Conservation (phyloP, 2,329 filamentous ascomycete species). For the Stagonosporopsis cucurbitacearum region DNA sequence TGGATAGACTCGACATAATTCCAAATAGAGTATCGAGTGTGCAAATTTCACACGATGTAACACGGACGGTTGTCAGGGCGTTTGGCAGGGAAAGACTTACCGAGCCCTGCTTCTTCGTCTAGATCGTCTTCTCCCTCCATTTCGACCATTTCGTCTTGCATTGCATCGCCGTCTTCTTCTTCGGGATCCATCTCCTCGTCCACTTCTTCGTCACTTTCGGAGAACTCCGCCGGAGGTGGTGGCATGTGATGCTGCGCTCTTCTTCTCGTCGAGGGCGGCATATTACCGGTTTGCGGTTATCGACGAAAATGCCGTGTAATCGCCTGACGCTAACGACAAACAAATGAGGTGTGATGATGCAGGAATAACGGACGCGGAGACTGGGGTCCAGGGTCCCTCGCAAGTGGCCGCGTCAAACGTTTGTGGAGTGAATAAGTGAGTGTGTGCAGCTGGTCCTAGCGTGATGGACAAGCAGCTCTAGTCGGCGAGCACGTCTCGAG, state of each 20-base stretch:
- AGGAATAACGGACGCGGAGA: constrained; percentile 17
- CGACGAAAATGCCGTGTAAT: constrained; percentile 13
- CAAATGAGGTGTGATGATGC: not conserved
- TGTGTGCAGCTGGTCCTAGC: constrained; percentile 8
- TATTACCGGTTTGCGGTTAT: constrained; percentile 11
- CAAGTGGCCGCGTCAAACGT: not conserved
- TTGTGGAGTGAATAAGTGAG: constrained; percentile 11
- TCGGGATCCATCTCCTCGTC: constrained; percentile 25
- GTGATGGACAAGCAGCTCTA: not conserved
- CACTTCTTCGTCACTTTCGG: constrained; percentile 39
- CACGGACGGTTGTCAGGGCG: not conserved
- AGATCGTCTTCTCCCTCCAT: constrained; percentile 57
- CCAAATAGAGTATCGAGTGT: not conserved
- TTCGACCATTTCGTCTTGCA: constrained; percentile 33
- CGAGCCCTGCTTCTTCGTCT: constrained; percentile 35
- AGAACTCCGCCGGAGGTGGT: constrained; percentile 28
- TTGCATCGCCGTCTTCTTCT: constrained; percentile 31
- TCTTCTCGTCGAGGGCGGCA: constrained; percentile 41
- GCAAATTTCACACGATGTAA: constrained; percentile 2
- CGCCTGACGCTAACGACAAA: not conserved
- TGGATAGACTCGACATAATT: not conserved
- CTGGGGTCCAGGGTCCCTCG: constrained; percentile 13
- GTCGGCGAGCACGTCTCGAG: constrained; percentile 13
- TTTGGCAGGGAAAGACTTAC: constrained; percentile 20
- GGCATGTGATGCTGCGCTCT: constrained; percentile 25